Conservation (phyloP, 352 stramenopile species). For the Globisporangium barbulae region DNA sequence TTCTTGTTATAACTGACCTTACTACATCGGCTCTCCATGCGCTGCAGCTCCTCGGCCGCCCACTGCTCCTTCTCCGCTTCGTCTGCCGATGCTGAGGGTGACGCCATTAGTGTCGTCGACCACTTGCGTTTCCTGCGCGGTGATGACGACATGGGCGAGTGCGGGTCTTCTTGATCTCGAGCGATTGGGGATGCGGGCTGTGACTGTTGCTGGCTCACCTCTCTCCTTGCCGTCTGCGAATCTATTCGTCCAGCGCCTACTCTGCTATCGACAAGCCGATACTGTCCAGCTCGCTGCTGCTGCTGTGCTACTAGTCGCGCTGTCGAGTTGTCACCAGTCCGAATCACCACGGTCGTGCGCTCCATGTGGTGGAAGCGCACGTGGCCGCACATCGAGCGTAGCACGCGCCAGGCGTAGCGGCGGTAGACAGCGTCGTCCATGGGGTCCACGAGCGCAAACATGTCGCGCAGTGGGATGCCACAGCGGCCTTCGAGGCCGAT, state of each 20-base stretch:
- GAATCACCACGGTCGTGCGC: slow-evolving; percentile 14
- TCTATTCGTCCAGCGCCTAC: slow-evolving; percentile 9
- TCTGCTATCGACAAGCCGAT: not conserved
- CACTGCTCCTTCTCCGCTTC: slow-evolving; percentile 9
- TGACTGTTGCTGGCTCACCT: not conserved
- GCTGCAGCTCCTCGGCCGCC: slow-evolving; percentile 1
- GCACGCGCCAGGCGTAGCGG: slow-evolving; percentile 56
- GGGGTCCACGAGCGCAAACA: slow-evolving; percentile 62
- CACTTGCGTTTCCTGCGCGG: slow-evolving; percentile 63
- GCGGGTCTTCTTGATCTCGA: not conserved
- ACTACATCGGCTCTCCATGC: not conserved
- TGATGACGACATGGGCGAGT: slow-evolving; percentile 13
- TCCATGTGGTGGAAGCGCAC: slow-evolving; percentile 68
- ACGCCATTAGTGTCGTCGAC: slow-evolving; percentile 55
- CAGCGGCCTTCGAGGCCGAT: slow-evolving; percentile 76
- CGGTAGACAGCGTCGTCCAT: slow-evolving; percentile 50
- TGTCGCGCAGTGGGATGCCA: slow-evolving; percentile 50
- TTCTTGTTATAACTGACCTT: slow-evolving; percentile 14
- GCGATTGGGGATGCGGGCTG: not conserved
- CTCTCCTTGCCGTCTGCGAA: slow-evolving; percentile 1
- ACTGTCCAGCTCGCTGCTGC: not conserved
- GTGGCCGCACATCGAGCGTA: slow-evolving; percentile 52
- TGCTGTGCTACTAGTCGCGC: not conserved
- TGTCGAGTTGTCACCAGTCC: not conserved
- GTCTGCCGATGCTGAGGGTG: slow-evolving; percentile 4